Evolutionary conservation across 2,329 filamentous ascomycete genomes (phyloP).

Genomic region (Macroventuria anomochaeta): DNA sequence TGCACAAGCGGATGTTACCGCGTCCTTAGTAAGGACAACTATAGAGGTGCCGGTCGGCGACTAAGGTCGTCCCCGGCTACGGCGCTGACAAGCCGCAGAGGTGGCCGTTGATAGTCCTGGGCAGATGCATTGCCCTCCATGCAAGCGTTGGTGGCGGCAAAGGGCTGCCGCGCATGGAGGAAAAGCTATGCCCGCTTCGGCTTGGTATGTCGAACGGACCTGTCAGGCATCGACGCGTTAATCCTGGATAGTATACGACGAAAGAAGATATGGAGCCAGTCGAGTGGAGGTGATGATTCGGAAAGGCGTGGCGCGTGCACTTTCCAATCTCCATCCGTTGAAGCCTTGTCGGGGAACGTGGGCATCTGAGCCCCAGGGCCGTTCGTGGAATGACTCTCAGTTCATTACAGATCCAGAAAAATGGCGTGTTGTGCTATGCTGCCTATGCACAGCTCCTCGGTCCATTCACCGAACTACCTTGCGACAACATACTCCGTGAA

Average conservation of each 20-base stretch:
- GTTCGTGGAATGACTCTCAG: constrained; percentile 11
- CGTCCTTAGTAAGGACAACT: constrained; percentile 1
- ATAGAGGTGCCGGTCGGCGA: constrained; percentile 14
- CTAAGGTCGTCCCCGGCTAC: constrained; percentile 8
- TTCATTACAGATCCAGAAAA: constrained; percentile 17
- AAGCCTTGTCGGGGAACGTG: constrained; percentile 30
- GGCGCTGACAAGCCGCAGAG: constrained; percentile 23
- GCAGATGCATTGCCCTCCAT: constrained; percentile 26
- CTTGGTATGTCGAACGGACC: constrained; percentile 31
- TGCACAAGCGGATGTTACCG: constrained; percentile 17
- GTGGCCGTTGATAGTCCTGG: constrained; percentile 24
- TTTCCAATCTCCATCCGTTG: constrained; percentile 26
- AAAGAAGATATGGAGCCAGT: constrained; percentile 25
- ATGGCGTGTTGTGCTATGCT: constrained; percentile 25
- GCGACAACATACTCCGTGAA: constrained; percentile 21
- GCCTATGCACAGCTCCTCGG: constrained; percentile 20
- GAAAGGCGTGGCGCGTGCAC: constrained; percentile 30
- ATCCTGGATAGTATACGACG: constrained; percentile 27
- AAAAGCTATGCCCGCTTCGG: constrained; percentile 32
- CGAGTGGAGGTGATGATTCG: constrained; percentile 27
- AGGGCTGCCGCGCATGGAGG: constrained; percentile 31
- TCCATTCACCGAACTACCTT: constrained; percentile 23
- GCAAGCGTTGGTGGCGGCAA: constrained; percentile 42
- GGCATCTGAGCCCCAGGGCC: constrained; percentile 32
- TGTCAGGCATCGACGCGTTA: constrained; percentile 31